Base-by-base conservation (phyloP, 78 protist species). In the Dictyostelium intermedium region DNA sequence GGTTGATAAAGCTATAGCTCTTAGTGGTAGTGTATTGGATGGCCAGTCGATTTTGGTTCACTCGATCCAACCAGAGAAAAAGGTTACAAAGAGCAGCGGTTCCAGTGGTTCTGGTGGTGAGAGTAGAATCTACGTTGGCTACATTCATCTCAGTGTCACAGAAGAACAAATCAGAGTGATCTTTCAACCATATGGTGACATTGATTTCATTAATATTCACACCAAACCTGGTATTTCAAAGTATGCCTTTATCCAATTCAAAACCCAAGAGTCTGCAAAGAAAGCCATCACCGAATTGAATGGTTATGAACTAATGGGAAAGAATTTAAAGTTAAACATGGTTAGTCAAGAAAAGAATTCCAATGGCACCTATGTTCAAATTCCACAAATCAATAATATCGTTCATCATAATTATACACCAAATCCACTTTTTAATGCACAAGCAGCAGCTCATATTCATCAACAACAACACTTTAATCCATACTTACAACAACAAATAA, bases 301-400 rank as follows among this genome's bases (percentile, higher is more conserved):
- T 47, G 93, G 93, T n/a, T 23, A 45, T 23, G 93, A 89, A 34
- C 20, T 89, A 34, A 78, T 89, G 85, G 93, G 93, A 20, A 89
- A 80, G 27, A 60, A 60, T 34, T 60, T 89, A 10, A 89, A 80
- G 60, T 45, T 89, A 25, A 80, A 63, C 20, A 79, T 80, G 70
- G 93, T 89, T 2, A 80, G 77, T 34, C 85, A 89, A 34, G 83
- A 80, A 9, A 79, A 79, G 23, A 80, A 81, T 35, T 7, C 93
- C 25, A 89, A 74, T 41, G 83, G 72, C 23, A 77, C 60, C 35
- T 63, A 81, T 18, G 32, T 60, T 23, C 91, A 84, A 73, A 7
- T 72, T 13, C 79, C 79, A 25, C 79, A 84, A 32, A 69, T 66
- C 34, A 84, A 69, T 27, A 69, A 69, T 30, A 84, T 66, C 23